Base-by-base conservation (phyloP, 495 filamentous ascomycete species). In the Pyronema domesticum region DNA sequence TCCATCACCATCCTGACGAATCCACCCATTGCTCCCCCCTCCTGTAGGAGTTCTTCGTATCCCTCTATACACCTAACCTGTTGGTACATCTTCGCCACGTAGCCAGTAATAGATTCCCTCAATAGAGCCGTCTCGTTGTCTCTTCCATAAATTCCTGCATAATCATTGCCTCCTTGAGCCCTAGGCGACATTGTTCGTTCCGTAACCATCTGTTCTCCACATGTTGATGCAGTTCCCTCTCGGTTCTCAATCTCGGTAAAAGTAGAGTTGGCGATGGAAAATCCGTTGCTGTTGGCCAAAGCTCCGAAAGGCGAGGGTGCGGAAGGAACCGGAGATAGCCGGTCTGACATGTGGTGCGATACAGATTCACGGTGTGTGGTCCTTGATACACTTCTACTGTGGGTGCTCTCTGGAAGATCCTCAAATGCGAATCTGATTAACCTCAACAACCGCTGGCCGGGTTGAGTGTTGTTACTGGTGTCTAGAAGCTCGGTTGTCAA, bases 1-100 rank as follows among this genome's bases (percentile, higher is more conserved):
- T 65, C 63, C 63, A 65, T 65, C 37, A 65, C 63, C 51, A 66
- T 64, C 51, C 53, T 61, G 30, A 62, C 63, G 40, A 65, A 65
- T 40, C 63, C 63, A 46, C 63, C 63, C 63, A 65, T 65, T 36
- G 65, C 63, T 7, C 63, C 63, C 17, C 63, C 63, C 53, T 65
- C 63, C 23, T 59, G 66, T 36, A 65, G 42, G 51, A 65, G 53
- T 17, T 65, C 63, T 34, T 65, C 63, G 33, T 65, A 65, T 5
- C 63, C 63, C 8, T 61, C 56, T 14, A 65, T 43, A 11, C 56
- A 53, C 40, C 63, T 58, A 34, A 65, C 63, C 9, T 59, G 59
- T 55, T 65, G 63, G 44, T 65, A 65, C 63, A 65, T 65, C 46
- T 65, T 65, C 10, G 63, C 63, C 23, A 65, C 63, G 34, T 62